A percentile compares a stretch with the other conserved stretches of the same genome.
Conservation (phyloP, 2,329 filamentous ascomycete species). For the Hortaea werneckii region DNA sequence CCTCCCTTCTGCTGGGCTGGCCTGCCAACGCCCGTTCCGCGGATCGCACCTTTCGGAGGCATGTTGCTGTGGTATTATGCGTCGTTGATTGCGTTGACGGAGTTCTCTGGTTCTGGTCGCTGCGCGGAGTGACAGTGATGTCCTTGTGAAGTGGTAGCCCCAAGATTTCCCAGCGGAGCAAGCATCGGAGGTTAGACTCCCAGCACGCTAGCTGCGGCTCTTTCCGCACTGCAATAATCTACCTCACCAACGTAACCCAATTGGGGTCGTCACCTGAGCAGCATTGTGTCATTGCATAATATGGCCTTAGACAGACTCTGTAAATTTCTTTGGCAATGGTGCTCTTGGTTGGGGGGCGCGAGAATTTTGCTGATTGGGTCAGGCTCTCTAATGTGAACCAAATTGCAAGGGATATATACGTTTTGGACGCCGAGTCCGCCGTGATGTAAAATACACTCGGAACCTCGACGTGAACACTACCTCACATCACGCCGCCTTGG, state of each 20-base stretch:
- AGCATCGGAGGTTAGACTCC: neutral
- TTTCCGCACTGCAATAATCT: too few relatives aligned
- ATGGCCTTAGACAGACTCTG: neutral
- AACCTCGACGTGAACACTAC: too few relatives aligned
- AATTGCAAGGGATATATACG: neutral
- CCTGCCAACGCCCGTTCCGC: slow-evolving; percentile 20
- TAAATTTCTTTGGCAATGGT: neutral
- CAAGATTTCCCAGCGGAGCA: neutral
- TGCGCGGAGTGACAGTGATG: neutral
- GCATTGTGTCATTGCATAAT: neutral
- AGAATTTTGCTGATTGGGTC: neutral
- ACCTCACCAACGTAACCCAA: too few relatives aligned
- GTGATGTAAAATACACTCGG: neutral
- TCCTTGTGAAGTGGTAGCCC: neutral
- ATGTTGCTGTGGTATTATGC: slow-evolving; percentile 9
- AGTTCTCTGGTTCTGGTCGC: neutral
- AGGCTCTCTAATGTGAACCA: neutral
- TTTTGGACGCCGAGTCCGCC: too few relatives aligned
- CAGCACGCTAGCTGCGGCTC: too few relatives aligned
- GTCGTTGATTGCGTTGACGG: neutral
- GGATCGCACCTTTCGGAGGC: slow-evolving; percentile 18
- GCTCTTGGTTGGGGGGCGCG: neutral
- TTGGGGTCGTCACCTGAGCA: neutral
- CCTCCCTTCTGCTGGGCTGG: slow-evolving; percentile 16
- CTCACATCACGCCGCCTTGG: slow-evolving; percentile 1